Evolutionary conservation across 768 basidiomycete species (phyloP).

Genomic region (Macrolepiota albuminosa): DNA sequence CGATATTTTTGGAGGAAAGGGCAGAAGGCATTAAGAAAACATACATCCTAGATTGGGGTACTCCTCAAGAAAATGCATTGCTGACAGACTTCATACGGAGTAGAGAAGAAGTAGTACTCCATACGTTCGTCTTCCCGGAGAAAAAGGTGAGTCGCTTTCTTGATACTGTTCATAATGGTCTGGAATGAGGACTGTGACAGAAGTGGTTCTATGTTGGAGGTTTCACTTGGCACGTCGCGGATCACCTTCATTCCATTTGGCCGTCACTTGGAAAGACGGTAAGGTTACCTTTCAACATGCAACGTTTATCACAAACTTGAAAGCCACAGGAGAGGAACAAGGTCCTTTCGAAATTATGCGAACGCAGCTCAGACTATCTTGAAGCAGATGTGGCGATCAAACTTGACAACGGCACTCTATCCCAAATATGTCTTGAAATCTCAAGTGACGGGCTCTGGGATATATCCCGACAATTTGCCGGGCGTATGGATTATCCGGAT

Average conservation of each 20-base stretch:
- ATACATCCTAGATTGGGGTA: slow-evolving; percentile 53
- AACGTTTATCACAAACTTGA: slow-evolving; percentile 1
- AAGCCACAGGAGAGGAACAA: slow-evolving; percentile 25
- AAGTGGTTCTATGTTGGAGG: slow-evolving; percentile 51
- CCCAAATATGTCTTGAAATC: slow-evolving; percentile 29
- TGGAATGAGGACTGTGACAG: slow-evolving; percentile 21
- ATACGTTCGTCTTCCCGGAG: slow-evolving; percentile 46
- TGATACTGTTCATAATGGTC: not conserved
- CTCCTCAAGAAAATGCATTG: slow-evolving; percentile 24
- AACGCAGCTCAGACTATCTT: slow-evolving; percentile 27
- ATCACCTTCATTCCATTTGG: slow-evolving; percentile 32
- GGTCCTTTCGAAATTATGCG: slow-evolving; percentile 28
- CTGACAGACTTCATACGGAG: slow-evolving; percentile 26
- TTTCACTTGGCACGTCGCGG: slow-evolving; percentile 34
- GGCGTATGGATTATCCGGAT: slow-evolving; percentile 12
- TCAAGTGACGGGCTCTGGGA: slow-evolving; percentile 14
- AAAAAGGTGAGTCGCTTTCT: slow-evolving; percentile 33
- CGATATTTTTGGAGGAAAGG: slow-evolving; percentile 47
- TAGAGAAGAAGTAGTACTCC: slow-evolving; percentile 24
- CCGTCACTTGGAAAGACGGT: slow-evolving; percentile 31
- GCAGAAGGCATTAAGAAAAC: slow-evolving; percentile 21
- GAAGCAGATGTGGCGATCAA: slow-evolving; percentile 29
- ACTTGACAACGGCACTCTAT: slow-evolving; percentile 37
- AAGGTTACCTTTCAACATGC: slow-evolving; percentile 9
- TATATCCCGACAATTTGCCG: slow-evolving; percentile 9